Evolutionary conservation across 2,329 filamentous ascomycete genomes (phyloP), one percentile per base, ranked within the genome.

Genomic region (Scytalidium sp.): DNA sequence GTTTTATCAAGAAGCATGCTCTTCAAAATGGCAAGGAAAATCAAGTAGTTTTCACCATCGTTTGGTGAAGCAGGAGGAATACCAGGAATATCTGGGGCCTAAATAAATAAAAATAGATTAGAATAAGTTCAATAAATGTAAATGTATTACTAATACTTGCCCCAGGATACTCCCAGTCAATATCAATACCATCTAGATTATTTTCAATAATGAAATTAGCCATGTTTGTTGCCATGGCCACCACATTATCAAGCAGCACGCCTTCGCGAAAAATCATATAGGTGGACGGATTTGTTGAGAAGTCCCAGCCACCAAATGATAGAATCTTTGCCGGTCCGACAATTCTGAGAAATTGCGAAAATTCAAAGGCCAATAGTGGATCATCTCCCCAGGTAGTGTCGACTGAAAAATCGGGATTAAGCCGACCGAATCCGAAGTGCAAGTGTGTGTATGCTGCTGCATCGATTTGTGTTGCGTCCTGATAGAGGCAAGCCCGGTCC

Each of bases 291-390:
- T 60, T 56, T 0, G 70, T 73, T 2, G 66, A 70, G 52, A 69
- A 68, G 25, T 57, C 60, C 73, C 72, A 74, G 25, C 72, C 72
- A 21, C 71, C 70, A 53, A 75, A 69, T 1, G 68, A 66, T 11
- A 74, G 20, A 42, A 75, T 67, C 15, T 53, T 56, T 51, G 72
- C 68, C 36, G 61, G 15, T 11, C 56, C 56, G 1, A 21, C 51
- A 11, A 65, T 41, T 1, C 51, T 49, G 41, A 60, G 61, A 50
- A 72, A 71, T 7, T 61, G 47, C 8, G 55, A 47, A 47, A 67
- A 72, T 43, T 69, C 57, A 2, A 57, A 19, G 44, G 63, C 11
- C 45, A 55, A 17, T 10, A 56, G 55, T n/a, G n/a, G n/a, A n/a
- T n/a, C n/a, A n/a, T n/a, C n/a, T n/a, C n/a, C n/a, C n/a, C n/a